Evolutionary conservation across 305 asterid species (phyloP), one percentile per base, ranked within the genome.

Genomic region (Nicotiana rustica): DNA sequence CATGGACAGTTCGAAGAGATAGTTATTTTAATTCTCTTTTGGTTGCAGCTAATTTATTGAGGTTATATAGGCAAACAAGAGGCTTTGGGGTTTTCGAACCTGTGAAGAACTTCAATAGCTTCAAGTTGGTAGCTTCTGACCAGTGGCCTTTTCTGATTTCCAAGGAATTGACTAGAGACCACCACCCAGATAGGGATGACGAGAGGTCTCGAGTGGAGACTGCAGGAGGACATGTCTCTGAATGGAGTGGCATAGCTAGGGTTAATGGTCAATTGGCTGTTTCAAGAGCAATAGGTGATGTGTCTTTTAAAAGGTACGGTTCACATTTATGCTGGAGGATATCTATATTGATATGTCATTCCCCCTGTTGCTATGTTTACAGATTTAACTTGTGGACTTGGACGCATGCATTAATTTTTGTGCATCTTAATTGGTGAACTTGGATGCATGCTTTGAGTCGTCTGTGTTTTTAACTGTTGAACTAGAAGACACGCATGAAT

Each of bases 121-220:
- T 93, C 78, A 93, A 92, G 88, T 73, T 87, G 82, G 90, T 91
- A 85, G 93, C 94, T 83, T 90, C 98, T 81, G 85, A 91, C 75
- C 95, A 98, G 76, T 92, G 93, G 95, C 82, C 85, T 61, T 86
- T 85, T 83, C 85, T 95, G 86, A 88, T 88, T 82, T 91, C 99
- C 55, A 96, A 92, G 90, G 97, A 94, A 84, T 89, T 96, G 90
- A 96, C 99, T 80, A 85, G 88, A 75, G 99, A 96, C 88, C 99
- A 96, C 90, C 99, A 95, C 88, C 99, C 97, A 55, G 98, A 96
- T 84, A 91, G 98, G 84, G 96, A 90, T 80, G 99, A 93, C 84
- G 99, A 96, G 87, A 92, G 92, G 85, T 83, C 89, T 14, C 90
- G 99, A 56, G 97, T 96, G 67, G 97, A 92, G 88, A 91, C 96